Percentiles rank a stretch among this genome's conserved stretches.
phyloP scores from a whole-genome alignment of 192 early-diverging fungal species.

The Glomus cerebriforme region DNA sequence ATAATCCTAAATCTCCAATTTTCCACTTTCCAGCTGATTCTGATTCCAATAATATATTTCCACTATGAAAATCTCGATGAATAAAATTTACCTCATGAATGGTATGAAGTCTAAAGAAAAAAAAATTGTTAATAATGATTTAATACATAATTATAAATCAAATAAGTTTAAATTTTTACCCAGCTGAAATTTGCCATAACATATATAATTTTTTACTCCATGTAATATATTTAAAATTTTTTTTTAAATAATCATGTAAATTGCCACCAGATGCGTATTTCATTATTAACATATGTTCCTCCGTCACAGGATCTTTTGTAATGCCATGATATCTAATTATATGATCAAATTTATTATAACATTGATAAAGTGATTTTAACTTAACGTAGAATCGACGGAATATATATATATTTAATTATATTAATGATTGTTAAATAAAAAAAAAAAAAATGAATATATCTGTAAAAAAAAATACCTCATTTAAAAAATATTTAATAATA shows the following conservation, averaged over 20 bases:
- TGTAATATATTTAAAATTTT: not conserved
- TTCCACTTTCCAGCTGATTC: not conserved
- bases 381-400: not conserved
- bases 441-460: too few species aligned
- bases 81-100: not conserved
- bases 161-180: not conserved
- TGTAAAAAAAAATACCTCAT: not conserved
- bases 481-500: not conserved
- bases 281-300: constrained; percentile 6
- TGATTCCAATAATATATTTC: not conserved
- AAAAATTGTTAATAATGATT: too few species aligned
- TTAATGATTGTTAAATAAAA: too few species aligned
- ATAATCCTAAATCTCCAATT: not conserved
- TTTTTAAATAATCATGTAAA: constrained; percentile 1
- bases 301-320: not conserved
- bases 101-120: not conserved
- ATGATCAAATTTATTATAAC: not conserved
- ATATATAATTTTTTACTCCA: constrained; percentile 2
- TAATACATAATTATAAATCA: too few species aligned
- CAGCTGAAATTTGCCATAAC: not conserved
- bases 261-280: not conserved
- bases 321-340: not conserved
- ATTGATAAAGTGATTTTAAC: not conserved
- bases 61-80: constrained; percentile 10
- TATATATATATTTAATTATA: too few species aligned